Base-by-base conservation (phyloP, 2,329 filamentous ascomycete genomes). In the Aureobasidium vineae region DNA sequence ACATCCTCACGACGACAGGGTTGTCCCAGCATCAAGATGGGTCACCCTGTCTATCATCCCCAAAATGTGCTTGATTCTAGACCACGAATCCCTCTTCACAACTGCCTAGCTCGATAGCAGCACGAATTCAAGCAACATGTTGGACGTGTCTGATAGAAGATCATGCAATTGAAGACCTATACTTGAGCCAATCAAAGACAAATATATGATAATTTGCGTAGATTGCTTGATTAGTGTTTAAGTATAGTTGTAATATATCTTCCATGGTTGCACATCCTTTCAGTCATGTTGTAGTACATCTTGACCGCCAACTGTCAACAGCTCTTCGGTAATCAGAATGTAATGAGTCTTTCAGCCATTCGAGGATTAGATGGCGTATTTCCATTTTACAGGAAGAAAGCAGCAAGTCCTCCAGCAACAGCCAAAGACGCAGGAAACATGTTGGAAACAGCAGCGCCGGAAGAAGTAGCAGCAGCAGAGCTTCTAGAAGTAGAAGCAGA, bases 361-460 rank as follows among this genome's bases (percentile, higher is more conserved):
- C 33, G 33, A 36, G 8, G 13, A 3, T 36, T 13, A 10, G 13
- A 10, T 36, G 33, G 11, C 13, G 11, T 36, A 13, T 36, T 13
- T 1, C 10, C 33, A 36, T 36, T 13, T 41, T 31, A 63, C 28
- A 52, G n/a, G 8, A 53, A 49, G 16, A 64, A 49, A 7, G 49
- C 61, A n/a, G 36, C 8, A 40, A 64, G 4, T n/a, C 61, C 61
- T 8, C 47, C 64, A 60, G 45, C 53, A 41, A n/a, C 53, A 6
- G 36, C 26, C 3, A 66, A 50, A 31, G 64, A 57, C 43, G 28
- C 54, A 28, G 64, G 45, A 7, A 50, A n/a, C 53, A 33, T 38
- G 40, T 66, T 66, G 2, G 21, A 15, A 36, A 31, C 21, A 57
- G 63, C 63, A 57, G 63, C 63, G 21, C 63, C 63, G 8, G 63